Conservation (phyloP, 306 rosid genomes). For the Mucuna pruriens region DNA sequence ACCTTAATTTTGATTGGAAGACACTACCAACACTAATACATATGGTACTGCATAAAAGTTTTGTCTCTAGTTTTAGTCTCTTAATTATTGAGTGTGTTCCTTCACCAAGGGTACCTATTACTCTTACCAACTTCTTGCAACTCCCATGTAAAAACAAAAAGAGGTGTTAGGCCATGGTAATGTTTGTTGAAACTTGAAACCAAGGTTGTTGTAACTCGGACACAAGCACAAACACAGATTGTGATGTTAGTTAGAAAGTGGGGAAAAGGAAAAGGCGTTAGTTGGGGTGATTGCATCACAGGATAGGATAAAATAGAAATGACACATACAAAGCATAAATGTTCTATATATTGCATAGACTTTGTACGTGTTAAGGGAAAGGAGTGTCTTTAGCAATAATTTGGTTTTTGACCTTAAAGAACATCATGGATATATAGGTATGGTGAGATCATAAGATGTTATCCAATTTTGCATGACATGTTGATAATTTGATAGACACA, state of each 20-base stretch:
- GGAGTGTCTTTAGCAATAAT: neutral
- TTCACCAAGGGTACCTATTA: neutral
- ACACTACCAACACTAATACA: no score
- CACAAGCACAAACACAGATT: neutral
- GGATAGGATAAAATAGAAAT: slow-evolving; percentile 19
- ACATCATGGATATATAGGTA: neutral
- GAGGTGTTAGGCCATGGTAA: neutral
- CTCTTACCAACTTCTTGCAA: slow-evolving; percentile 4
- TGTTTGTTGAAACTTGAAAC: slow-evolving; percentile 17
- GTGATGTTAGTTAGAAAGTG: neutral
- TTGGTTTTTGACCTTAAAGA: neutral
- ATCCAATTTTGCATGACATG: neutral
- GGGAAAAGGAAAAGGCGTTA: neutral
- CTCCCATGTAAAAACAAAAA: neutral
- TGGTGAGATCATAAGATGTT: neutral
- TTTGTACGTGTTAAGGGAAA: neutral
- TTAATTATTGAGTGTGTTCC: neutral
- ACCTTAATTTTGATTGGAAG: no score
- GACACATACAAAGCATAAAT: neutral
- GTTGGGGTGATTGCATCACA: neutral
- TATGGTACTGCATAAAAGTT: no score
- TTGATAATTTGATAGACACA: neutral
- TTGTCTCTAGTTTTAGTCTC: neutral
- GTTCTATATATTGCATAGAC: neutral
- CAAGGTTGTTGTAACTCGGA: neutral